These are phyloP conservation scores for Haematococcus sp. DNA, from an alignment of 139 green algal genomes.

Conservation along the genomic window DNA sequence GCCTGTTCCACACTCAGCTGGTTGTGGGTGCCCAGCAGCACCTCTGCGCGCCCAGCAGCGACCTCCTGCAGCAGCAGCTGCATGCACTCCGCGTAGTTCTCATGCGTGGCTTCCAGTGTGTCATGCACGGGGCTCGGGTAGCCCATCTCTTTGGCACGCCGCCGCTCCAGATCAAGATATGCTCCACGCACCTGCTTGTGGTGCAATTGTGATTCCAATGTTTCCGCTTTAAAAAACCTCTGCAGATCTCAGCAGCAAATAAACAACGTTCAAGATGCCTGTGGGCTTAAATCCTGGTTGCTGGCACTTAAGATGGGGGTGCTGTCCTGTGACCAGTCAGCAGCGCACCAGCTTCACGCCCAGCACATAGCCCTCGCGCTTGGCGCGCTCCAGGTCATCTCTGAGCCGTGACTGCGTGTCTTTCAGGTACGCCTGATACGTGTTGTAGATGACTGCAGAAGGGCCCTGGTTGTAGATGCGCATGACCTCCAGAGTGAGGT, in stretches of 20 bases:
- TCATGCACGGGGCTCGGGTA: conserved; percentile 70
- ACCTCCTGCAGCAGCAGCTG: conserved; percentile 38
- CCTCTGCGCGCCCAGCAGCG: conserved; percentile 13
- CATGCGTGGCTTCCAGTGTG: conserved; percentile 69
- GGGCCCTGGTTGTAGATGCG: conserved; percentile 60
- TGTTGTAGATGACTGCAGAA: conserved; percentile 68
- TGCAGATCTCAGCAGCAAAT: too few relatives aligned
- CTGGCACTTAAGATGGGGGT: too few relatives aligned
- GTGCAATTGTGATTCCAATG: too few relatives aligned
- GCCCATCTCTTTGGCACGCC: conserved; percentile 50
- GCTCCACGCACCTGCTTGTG: conserved; percentile 64
- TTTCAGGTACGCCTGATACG: conserved; percentile 84
- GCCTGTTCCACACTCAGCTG: conserved; percentile 65
- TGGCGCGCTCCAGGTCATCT: conserved; percentile 65
- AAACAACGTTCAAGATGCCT: too few relatives aligned
- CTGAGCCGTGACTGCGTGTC: conserved; percentile 54
- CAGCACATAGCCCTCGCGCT: conserved; percentile 57
- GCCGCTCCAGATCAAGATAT: conserved; percentile 69
- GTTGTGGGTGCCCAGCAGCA: conserved; percentile 66
- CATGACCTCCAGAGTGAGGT: conserved; percentile 69
- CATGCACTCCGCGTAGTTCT: conserved; percentile 65
- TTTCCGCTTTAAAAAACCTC: too few relatives aligned
- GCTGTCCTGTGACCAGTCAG: too few relatives aligned
- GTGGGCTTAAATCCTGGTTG: too few relatives aligned
- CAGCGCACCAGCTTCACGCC: conserved; percentile 82